Base-by-base conservation (phyloP, 225 moss, liverwort and hornwort species). In the Physcomitrellopsis africana region DNA sequence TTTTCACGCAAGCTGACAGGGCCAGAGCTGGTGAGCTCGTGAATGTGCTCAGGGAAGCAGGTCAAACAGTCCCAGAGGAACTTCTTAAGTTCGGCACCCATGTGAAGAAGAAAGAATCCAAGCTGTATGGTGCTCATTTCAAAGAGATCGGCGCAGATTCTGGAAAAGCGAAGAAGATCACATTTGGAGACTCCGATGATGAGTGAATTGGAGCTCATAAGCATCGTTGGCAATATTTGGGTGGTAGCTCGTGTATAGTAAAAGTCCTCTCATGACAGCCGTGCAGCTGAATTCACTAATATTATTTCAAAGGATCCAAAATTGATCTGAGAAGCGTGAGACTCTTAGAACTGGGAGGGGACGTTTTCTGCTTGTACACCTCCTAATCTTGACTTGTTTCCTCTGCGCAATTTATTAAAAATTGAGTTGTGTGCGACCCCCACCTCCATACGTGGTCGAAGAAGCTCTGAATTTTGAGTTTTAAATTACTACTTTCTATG, bases 31-130 rank as follows among this genome's bases (percentile, higher is more conserved):
- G 99, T 48, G 99, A 95, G 83, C 90, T 99, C 20, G 94, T 95
- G 70, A 99, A 99, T 84, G 95, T 99, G 9, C 68, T 99, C 5
- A 90, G 81, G 44, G 95, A 99, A 64, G 95, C 99, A 0, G 93
- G 84, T 63, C 99, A 99, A 81, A 76, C 70, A 13, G 90, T 99
- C 10, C 93, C 95, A 0, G 89, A 91, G 22, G 95, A 95, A 59
- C 87, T 99, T 22, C 82, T 99, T 41, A 95, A 93, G 82, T 99
- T 99, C 69, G 95, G 99, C 29, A 99, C 99, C 17, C 99, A 99
- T 68, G 95, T 99, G 48, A 99, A 95, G 80, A 99, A 95, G 79
- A 99, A 99, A 81, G 99, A 99, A 72, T 95, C 99, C 18, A 95
- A 95, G 69, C 59, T 99, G 2, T 99, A 99, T 70, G 99, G 99